Percentiles rank a stretch among this genome's conserved stretches.
Conservation (phyloP, 345 rosid species). For the Noccaea bulbosa region DNA sequence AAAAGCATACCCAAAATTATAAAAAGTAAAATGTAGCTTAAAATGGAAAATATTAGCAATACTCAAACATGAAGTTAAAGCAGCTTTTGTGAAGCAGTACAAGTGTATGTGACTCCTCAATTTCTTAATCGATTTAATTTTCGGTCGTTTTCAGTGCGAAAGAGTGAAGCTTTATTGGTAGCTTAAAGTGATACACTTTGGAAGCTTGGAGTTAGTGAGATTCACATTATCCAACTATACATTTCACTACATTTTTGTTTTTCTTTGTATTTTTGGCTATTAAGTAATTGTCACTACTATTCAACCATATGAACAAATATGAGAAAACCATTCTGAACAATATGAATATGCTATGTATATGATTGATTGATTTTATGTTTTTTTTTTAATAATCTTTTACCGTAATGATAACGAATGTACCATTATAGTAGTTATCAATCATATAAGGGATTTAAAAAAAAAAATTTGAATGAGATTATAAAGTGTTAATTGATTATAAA, state of each 20-base stretch:
- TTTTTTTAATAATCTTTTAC: no score
- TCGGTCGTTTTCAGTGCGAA: constrained; percentile 27
- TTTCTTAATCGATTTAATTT: constrained; percentile 10
- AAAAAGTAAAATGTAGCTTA: constrained; percentile 4
- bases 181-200: constrained; percentile 16
- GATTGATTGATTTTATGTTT: no score
- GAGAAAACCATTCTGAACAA: no score
- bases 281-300: no score
- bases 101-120: constrained; percentile 10
- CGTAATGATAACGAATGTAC: no score
- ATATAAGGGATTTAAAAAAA: no score
- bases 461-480: no score
- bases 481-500: no score
- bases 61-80: constrained; percentile 26
- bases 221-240: constrained; percentile 2
- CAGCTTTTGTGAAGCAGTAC: constrained; percentile 22
- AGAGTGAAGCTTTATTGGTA: constrained; percentile 19
- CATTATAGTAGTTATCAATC: no score
- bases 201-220: constrained; percentile 13
- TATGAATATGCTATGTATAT: no score
- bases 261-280: background rate
- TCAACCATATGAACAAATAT: no score
- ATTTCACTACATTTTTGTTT: constrained; percentile 3
- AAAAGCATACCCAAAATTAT: constrained; percentile 8
- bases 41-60: background rate